These are phyloP conservation scores for Teratosphaeria zuluensis DNA, from an alignment of 2,329 filamentous ascomycete species.

Conservation along the genomic window DNA sequence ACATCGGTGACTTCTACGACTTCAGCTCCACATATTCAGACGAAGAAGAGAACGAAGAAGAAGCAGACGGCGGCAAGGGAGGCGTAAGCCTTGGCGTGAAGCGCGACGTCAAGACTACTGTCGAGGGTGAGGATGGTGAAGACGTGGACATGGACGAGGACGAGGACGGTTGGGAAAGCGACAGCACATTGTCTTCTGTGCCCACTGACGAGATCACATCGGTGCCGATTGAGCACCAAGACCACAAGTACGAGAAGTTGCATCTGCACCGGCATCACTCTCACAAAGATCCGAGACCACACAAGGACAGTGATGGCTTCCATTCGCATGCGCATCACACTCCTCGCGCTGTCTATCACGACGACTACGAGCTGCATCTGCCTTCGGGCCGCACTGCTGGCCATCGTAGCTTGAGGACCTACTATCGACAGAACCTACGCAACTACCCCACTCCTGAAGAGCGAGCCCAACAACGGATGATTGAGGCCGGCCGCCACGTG, in stretches of 20 bases:
- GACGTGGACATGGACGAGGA: constrained; percentile 39
- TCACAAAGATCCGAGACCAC: constrained; percentile 56
- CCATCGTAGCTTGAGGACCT: constrained; percentile 76
- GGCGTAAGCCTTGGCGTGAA: constrained; percentile 63
- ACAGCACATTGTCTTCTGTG: constrained; percentile 72
- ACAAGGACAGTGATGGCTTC: constrained; percentile 66
- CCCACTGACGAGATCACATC: constrained; percentile 76
- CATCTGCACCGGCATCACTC: constrained; percentile 67
- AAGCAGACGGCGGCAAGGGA: constrained; percentile 33
- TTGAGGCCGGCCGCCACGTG: constrained; percentile 36
- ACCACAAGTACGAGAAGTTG: constrained; percentile 62
- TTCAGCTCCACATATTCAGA: constrained; percentile 95
- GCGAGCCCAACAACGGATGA: constrained; percentile 57
- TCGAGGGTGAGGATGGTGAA: constrained; percentile 40
- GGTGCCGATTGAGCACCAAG: constrained; percentile 63
- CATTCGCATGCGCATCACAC: constrained; percentile 71
- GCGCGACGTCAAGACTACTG: constrained; percentile 39
- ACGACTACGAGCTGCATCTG: constrained; percentile 88
- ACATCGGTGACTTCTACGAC: constrained; percentile 94
- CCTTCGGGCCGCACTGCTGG: constrained; percentile 83
- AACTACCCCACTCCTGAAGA: constrained; percentile 73
- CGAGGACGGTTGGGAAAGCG: constrained; percentile 91
- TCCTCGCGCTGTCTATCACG: constrained; percentile 70
- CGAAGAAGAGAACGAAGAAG: constrained; percentile 50
- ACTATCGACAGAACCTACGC: constrained; percentile 87